Evolutionary conservation across 2,329 filamentous ascomycete species (phyloP).

Genomic region (Cytospora schulzeri): DNA sequence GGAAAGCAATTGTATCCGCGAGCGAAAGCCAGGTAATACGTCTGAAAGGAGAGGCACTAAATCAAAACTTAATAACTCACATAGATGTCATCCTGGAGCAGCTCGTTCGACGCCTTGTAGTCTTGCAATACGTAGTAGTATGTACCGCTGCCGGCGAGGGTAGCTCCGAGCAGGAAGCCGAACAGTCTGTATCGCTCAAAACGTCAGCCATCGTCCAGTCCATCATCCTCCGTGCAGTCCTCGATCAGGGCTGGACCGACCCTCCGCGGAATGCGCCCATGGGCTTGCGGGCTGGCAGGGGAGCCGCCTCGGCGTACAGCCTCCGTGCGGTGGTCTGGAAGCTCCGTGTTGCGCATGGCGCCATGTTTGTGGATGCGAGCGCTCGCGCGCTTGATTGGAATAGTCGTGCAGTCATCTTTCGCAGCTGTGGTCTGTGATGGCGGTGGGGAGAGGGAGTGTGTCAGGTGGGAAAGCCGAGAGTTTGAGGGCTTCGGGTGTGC

Average conservation of each 20-base stretch:
- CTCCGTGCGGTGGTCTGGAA: conserved; percentile 54
- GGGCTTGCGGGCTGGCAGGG: conserved; percentile 59
- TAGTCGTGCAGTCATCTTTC: conserved; percentile 52
- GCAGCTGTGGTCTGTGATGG: conserved; percentile 20
- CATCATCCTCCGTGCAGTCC: too few species aligned
- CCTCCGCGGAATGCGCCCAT: conserved; percentile 64
- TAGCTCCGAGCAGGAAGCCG: conserved; percentile 86
- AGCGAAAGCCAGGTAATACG: conserved; percentile 15
- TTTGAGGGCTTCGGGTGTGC: background rate
- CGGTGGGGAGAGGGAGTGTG: background rate
- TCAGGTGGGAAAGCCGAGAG: conserved; percentile 3
- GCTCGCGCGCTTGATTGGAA: conserved; percentile 43
- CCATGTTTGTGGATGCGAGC: conserved; percentile 37
- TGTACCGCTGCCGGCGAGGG: conserved; percentile 75
- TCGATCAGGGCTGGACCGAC: conserved; percentile 42
- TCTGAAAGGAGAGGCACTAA: conserved; percentile 28
- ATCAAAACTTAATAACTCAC: conserved; percentile 63
- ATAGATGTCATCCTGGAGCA: conserved; percentile 93
- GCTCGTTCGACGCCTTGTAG: conserved; percentile 90
- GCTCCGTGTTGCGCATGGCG: conserved; percentile 38
- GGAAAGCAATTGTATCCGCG: background rate
- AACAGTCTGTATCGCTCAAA: conserved; percentile 66
- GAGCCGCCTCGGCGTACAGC: conserved; percentile 45
- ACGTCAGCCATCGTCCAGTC: too few species aligned
- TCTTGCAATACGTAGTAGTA: conserved; percentile 94